These are phyloP conservation scores for Euclidium syriacum DNA, from an alignment of 345 rosid genomes.

Conservation along the genomic window DNA sequence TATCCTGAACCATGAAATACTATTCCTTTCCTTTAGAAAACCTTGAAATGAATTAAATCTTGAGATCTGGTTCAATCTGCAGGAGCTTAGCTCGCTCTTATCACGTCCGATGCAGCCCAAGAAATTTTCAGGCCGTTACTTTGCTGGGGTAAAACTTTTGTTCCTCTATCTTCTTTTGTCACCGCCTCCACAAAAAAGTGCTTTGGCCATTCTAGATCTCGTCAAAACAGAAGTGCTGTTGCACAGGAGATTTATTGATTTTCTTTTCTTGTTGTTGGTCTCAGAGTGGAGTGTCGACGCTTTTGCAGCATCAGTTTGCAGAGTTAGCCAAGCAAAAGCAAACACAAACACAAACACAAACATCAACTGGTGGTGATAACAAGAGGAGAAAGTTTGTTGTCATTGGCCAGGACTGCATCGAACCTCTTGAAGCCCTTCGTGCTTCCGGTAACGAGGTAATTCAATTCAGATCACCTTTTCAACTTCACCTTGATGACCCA, in stretches of 20 bases:
- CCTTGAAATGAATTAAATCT: neutral
- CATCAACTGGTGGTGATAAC: conserved; percentile 30
- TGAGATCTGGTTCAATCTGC: conserved; percentile 29
- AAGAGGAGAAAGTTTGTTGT: conserved; percentile 63
- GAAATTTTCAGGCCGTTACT: conserved; percentile 77
- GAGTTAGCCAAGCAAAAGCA: conserved; percentile 51
- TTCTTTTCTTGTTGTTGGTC: neutral
- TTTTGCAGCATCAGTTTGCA: conserved; percentile 69
- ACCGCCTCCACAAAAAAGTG: neutral
- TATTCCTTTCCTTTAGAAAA: neutral
- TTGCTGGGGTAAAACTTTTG: conserved; percentile 72
- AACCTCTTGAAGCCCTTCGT: conserved; percentile 95
- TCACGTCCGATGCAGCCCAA: conserved; percentile 79
- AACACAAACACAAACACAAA: conserved; percentile 13
- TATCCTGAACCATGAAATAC: neutral
- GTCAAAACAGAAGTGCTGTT: neutral
- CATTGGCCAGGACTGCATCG: conserved; percentile 78
- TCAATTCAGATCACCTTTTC: neutral
- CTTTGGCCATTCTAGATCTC: conserved; percentile 10
- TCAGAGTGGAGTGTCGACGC: conserved; percentile 75
- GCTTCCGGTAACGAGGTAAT: conserved; percentile 60
- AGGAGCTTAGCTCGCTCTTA: conserved; percentile 68
- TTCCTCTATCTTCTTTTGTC: neutral
- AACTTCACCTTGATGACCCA: conserved; percentile 6
- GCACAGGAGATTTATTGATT: neutral